These are phyloP conservation scores for Apiospora aurea DNA, from an alignment of 2,329 filamentous ascomycete species.

Conservation along the genomic window DNA sequence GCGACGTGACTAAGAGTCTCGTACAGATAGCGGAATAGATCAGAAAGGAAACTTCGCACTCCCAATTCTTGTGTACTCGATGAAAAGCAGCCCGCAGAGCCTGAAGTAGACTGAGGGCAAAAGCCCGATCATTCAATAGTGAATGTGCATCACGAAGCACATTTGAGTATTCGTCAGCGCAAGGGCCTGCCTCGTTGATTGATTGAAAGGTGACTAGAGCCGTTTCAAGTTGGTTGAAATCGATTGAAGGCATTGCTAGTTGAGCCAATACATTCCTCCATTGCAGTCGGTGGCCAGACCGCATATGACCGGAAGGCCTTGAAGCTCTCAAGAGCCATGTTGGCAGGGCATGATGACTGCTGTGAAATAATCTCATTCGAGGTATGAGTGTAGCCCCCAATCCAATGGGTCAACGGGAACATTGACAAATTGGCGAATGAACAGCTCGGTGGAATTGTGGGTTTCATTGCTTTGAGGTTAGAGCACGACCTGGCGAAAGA, in stretches of 20 bases:
- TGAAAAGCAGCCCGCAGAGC: neutral
- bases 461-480: neutral
- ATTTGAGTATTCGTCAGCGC: neutral
- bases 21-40: neutral
- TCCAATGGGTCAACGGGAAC: conserved; percentile 16
- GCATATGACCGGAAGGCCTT: conserved; percentile 27
- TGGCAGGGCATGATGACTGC: conserved; percentile 5
- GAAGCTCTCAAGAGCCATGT: conserved; percentile 23
- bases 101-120: neutral
- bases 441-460: neutral
- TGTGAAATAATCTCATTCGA: conserved; percentile 25
- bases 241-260: conserved; percentile 16
- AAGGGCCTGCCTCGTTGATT: conserved; percentile 24
- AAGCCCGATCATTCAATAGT: neutral
- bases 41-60: conserved; percentile 23
- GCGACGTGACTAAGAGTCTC: conserved; percentile 15
- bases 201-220: conserved; percentile 22
- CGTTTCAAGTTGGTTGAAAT: conserved; percentile 22
- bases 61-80: conserved; percentile 24
- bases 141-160: conserved; percentile 22
- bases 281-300: conserved; percentile 25
- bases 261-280: conserved; percentile 25
- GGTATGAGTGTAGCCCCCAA: conserved; percentile 14
- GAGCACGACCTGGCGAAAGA: neutral
- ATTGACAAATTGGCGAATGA: conserved; percentile 23